Evolutionary conservation across 129 eudicot species (phyloP), one percentile per base, ranked within the genome.

Genomic region (Ambrosia trifida): DNA sequence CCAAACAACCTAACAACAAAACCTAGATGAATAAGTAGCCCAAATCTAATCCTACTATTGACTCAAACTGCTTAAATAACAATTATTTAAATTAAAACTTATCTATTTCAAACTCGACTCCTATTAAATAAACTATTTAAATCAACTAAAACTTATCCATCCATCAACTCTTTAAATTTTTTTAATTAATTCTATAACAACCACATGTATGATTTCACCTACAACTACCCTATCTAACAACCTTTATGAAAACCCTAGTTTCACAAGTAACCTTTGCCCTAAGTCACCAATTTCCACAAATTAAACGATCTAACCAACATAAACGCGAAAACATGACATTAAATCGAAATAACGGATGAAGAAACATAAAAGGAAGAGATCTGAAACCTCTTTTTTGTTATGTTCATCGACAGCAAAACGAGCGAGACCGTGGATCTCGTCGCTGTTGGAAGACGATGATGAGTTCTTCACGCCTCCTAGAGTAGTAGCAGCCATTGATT

Each of bases 321-420:
- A 72, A 33, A 76, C 11, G 14, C 1, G 46, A n/a, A 1, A 35
- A 35, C 11, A 61, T 57, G 64, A 57, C 35, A 61, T n/a, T 0
- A n/a, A 62, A 59, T 4, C 0, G 2, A 2, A 14, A 9, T 35
- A 62, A 35, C 16, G 14, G 31, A 62, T 7, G 3, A 16, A 58
- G 33, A 57, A 32, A 57, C n/a, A 45, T 14, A 68, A 10, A 35
- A 60, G n/a, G 31, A 68, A 44, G 5, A 80, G 10, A 52, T 18
- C 6, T 33, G 11, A 41, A 32, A 85, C 87, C 87, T 83, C 79
- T 70, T 72, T 76, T 38, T 74, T 77, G 82, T 86, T 86, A 66
- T 86, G 83, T 63, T 83, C 85, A 1, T 80, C 72, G 57, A 86
- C 84, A 19, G 85, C 88, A 57, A 86, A 86, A 11, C 85, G 91